These are phyloP conservation scores for Castanospermum australe DNA, from an alignment of 306 rosid species.

Conservation along the genomic window DNA sequence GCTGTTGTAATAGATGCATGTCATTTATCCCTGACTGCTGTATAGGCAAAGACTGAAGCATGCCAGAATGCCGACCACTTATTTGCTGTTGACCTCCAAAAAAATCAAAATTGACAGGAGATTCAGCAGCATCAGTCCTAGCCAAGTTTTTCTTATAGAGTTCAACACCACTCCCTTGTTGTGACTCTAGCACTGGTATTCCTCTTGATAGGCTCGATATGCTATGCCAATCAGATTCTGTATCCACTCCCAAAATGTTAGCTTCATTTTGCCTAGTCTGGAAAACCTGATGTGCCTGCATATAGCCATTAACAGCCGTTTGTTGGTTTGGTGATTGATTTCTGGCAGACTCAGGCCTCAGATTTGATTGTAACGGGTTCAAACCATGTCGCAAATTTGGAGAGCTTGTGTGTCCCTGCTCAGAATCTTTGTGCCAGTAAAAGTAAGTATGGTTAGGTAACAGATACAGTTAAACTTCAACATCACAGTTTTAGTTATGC, in stretches of 20 bases:
- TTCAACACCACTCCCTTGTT: constrained; percentile 65
- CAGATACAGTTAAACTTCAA: neutral
- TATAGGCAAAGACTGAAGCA: constrained; percentile 71
- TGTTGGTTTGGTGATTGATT: constrained; percentile 63
- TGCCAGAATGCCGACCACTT: constrained; percentile 59
- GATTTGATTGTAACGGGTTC: constrained; percentile 62
- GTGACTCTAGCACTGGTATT: constrained; percentile 57
- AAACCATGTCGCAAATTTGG: constrained; percentile 63
- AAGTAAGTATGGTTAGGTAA: constrained; percentile 25
- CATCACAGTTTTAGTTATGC: neutral
- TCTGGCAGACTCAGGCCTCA: constrained; percentile 72
- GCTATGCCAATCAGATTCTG: constrained; percentile 65
- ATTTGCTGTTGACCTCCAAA: constrained; percentile 89
- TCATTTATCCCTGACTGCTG: constrained; percentile 75
- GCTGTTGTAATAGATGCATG: constrained; percentile 80
- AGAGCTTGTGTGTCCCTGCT: constrained; percentile 63
- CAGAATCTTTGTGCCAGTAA: constrained; percentile 51
- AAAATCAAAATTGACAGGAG: constrained; percentile 85
- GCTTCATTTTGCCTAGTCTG: constrained; percentile 81
- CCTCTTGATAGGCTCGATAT: constrained; percentile 50
- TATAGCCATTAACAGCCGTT: constrained; percentile 68
- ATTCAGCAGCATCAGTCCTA: constrained; percentile 67
- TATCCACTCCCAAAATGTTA: constrained; percentile 65
- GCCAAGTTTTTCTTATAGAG: constrained; percentile 52
- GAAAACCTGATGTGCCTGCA: constrained; percentile 69